A percentile compares a stretch with the other conserved stretches of the same genome.
Evolutionary conservation across 2,329 filamentous ascomycete species (phyloP).

Genomic region (Calonectria henricotiae): DNA sequence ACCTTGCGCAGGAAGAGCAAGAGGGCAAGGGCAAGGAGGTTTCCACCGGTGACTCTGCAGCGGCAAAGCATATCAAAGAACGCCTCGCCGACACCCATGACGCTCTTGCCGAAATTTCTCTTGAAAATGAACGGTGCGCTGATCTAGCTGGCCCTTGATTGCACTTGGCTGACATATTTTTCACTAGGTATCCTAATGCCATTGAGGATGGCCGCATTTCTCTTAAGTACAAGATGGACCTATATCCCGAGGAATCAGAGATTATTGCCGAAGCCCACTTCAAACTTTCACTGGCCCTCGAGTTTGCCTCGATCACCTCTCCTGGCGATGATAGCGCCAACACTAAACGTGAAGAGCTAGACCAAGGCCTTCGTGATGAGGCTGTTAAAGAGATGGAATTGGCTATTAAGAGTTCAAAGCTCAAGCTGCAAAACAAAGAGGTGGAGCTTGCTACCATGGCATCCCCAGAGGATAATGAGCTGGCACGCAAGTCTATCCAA

Average conservation of each 20-base stretch:
- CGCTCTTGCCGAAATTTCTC: slow-evolving; percentile 93
- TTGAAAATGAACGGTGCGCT: slow-evolving; percentile 88
- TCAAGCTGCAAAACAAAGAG: slow-evolving; percentile 81
- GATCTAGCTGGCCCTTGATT: neutral
- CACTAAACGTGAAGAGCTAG: slow-evolving; percentile 69
- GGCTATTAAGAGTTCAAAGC: slow-evolving; percentile 81
- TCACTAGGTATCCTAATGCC: slow-evolving; percentile 82
- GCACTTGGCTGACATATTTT: slow-evolving; percentile 35
- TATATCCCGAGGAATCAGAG: slow-evolving; percentile 86
- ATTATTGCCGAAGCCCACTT: slow-evolving; percentile 95
- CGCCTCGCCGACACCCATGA: slow-evolving; percentile 94
- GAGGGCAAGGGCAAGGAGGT: slow-evolving; percentile 64
- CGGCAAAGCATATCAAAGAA: slow-evolving; percentile 80
- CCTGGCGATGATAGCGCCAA: slow-evolving; percentile 66
- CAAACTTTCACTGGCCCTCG: slow-evolving; percentile 94
- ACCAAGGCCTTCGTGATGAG: slow-evolving; percentile 80
- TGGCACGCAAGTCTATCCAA: slow-evolving; percentile 74
- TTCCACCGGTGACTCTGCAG: slow-evolving; percentile 60
- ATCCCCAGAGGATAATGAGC: slow-evolving; percentile 78
- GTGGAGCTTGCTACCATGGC: slow-evolving; percentile 76
- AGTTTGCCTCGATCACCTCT: slow-evolving; percentile 88
- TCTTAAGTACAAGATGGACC: slow-evolving; percentile 82
- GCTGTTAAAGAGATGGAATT: slow-evolving; percentile 80
- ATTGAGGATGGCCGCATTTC: slow-evolving; percentile 86
- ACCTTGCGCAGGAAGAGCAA: slow-evolving; percentile 56